Evolutionary conservation across 2,329 filamentous ascomycete species (phyloP), one percentile per base, ranked within the genome.

Genomic region (Clonostachys rhizophaga): DNA sequence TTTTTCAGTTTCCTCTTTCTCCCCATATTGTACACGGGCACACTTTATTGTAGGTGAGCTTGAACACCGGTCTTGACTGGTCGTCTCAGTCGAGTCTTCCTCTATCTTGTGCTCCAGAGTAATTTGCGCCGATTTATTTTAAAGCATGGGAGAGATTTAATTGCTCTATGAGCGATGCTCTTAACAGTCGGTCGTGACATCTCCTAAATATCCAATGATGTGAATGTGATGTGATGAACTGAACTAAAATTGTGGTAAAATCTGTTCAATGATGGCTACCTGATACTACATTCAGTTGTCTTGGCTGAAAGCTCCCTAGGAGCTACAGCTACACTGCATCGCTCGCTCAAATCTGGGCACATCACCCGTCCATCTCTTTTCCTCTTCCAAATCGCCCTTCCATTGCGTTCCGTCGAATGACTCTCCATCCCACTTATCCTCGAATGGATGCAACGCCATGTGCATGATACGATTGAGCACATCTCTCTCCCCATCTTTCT

Each of bases 291-390:
- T 8, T 12, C 24, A 13, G 30, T 30, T 10, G 24, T 30, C 24
- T 9, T 30, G 24, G 24, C 24, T 30, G 24, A 30, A 30, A 17
- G 34, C 9, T 36, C 20, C 34, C 50, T 73, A 95, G 20, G 92
- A 96, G 63, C 90, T 96, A 68, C 94, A 99, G 63, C 89, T 95
- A 65, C 94, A 97, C 72, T 96, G 92, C 80, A 96, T 83, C 34
- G 87, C 88, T 55, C 89, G 80, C 66, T 84, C 83, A 42, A 76
- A 76, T 61, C 79, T 83, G 1, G 92, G 92, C 47, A 95, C 89
- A 67, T 96, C 91, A 3, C 88, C 86, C 55, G 85, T 89, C 74
- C 89, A 95, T 52, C 91, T 76, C 55, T 84, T 76, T 64, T 96
- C 92, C 61, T 96, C 89, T 14, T 83, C 81, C 45, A 69, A 71